Percentiles rank a stretch among this genome's conserved stretches.
phyloP scores from a whole-genome alignment of 345 rosid genomes.

The Corchorus olitorius region DNA sequence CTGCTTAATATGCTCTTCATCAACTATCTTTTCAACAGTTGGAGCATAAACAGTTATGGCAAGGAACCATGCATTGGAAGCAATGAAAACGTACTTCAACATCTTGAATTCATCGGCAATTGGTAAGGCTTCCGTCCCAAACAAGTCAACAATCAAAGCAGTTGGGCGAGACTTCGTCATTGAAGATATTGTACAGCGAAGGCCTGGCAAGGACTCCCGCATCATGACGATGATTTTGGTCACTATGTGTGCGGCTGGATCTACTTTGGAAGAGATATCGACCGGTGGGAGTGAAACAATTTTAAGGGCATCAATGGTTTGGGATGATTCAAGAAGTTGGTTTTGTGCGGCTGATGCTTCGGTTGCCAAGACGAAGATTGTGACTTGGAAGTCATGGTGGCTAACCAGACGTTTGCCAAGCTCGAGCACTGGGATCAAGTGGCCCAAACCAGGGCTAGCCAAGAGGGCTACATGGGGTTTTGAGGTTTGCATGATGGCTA shows the following conservation, averaged over 20 bases:
- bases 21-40: constrained; percentile 32
- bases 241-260: constrained; percentile 3
- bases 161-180: constrained; percentile 24
- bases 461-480: constrained; percentile 31
- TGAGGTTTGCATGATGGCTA: neutral
- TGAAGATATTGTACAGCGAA: constrained; percentile 29
- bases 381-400: constrained; percentile 30
- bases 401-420: constrained; percentile 38
- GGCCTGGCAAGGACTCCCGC: constrained; percentile 26
- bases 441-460: constrained; percentile 42
- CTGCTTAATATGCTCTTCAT: constrained; percentile 37
- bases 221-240: constrained; percentile 22
- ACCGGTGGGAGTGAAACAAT: constrained; percentile 30
- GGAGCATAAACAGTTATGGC: constrained; percentile 40
- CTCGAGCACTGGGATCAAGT: constrained; percentile 46
- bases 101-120: constrained; percentile 38
- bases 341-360: constrained; percentile 19
- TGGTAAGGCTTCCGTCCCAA: constrained; percentile 34
- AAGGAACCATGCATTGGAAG: constrained; percentile 40
- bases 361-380: constrained; percentile 31
- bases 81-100: constrained; percentile 24
- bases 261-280: constrained; percentile 26
- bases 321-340: constrained; percentile 8
- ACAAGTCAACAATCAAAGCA: constrained; percentile 36
- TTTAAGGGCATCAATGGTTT: neutral